These are phyloP conservation scores for Coniochaeta sp. DNA, from an alignment of 2,329 filamentous ascomycete species.

Conservation along the genomic window DNA sequence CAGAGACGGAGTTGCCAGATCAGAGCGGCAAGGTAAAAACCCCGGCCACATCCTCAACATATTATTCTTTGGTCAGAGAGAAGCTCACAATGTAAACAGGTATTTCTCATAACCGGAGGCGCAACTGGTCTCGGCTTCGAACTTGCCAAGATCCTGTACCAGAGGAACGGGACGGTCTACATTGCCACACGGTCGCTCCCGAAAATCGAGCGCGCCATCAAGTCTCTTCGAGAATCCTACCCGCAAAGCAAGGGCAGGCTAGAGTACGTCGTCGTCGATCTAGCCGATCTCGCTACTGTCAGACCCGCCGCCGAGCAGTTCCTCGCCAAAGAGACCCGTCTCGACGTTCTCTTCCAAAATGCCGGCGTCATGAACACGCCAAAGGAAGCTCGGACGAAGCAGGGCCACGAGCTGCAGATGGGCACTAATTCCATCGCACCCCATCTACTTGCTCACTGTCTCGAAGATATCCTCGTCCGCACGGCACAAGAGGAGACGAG, in stretches of 20 bases:
- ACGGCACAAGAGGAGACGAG: background rate
- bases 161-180: constrained; percentile 41
- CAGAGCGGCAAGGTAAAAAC: constrained; percentile 1
- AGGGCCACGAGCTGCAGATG: constrained; percentile 20
- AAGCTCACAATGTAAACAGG: constrained; percentile 5
- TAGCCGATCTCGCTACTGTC: constrained; percentile 33
- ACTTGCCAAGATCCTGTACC: constrained; percentile 40
- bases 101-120: constrained; percentile 36
- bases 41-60: constrained; percentile 3
- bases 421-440: background rate
- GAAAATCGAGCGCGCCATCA: constrained; percentile 25
- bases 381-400: constrained; percentile 13
- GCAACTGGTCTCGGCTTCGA: constrained; percentile 34
- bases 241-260: constrained; percentile 12
- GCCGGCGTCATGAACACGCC: constrained; percentile 14
- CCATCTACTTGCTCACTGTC: background rate
- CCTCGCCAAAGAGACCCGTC: constrained; percentile 23
- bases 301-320: constrained; percentile 29
- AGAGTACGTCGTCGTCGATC: constrained; percentile 28
- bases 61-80: background rate
- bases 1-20: constrained; percentile 4
- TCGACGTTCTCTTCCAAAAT: constrained; percentile 37
- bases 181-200: constrained; percentile 22
- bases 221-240: constrained; percentile 10
- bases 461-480: background rate